Percentiles rank a stretch among this genome's conserved stretches.
phyloP scores from a whole-genome alignment of 2,329 filamentous ascomycete genomes.

The Calycina marina region DNA sequence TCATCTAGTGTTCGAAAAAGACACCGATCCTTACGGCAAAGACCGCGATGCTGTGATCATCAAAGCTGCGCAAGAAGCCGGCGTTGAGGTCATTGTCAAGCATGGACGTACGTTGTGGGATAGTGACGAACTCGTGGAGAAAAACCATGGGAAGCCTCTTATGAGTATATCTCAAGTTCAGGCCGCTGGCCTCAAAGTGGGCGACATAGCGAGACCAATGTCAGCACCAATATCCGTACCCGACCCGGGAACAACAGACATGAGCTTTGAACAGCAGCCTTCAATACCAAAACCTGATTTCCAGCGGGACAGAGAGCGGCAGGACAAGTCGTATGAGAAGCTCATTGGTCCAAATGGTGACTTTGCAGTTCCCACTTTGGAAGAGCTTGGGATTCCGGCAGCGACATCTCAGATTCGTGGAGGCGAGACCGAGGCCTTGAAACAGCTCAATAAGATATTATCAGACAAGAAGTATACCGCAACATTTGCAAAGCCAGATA shows the following conservation, averaged over 20 bases:
- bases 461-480: slow-evolving; percentile 50
- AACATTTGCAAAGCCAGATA: slow-evolving; percentile 63
- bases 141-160: slow-evolving; percentile 54
- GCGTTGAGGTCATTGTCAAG: slow-evolving; percentile 50
- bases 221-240: slow-evolving; percentile 44
- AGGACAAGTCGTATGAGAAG: slow-evolving; percentile 41
- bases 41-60: slow-evolving; percentile 46
- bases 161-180: slow-evolving; percentile 60
- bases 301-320: slow-evolving; percentile 39
- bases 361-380: slow-evolving; percentile 55
- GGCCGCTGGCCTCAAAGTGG: slow-evolving; percentile 46
- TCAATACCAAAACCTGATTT: slow-evolving; percentile 40
- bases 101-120: slow-evolving; percentile 60
- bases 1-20: slow-evolving; percentile 66
- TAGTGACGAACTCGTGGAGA: slow-evolving; percentile 50
- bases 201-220: slow-evolving; percentile 45
- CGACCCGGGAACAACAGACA: slow-evolving; percentile 45
- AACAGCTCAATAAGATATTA: slow-evolving; percentile 42
- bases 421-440: slow-evolving; percentile 52
- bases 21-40: slow-evolving; percentile 59
- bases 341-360: slow-evolving; percentile 54
- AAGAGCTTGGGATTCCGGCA: slow-evolving; percentile 55
- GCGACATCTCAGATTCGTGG: slow-evolving; percentile 55
- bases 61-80: slow-evolving; percentile 44
- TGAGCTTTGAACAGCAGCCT: slow-evolving; percentile 42